phyloP scores from a whole-genome alignment of 176 grass and related monocot genomes.

The Chloris gayana region DNA sequence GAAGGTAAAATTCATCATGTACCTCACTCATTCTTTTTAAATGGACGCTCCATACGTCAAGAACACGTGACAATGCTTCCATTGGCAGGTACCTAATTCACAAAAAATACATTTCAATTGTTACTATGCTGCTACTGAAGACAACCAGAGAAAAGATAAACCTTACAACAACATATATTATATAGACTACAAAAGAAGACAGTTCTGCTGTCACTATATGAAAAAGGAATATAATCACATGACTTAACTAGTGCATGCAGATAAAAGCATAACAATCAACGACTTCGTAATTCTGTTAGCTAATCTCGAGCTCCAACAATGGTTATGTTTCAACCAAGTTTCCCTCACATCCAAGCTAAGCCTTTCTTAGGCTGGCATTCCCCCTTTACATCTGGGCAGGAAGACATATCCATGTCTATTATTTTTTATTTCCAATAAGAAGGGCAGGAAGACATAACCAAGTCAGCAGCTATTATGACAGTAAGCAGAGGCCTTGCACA shows the following conservation, averaged over 20 bases:
- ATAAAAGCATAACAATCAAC: constrained; percentile 2
- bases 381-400: background rate
- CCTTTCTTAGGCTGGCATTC: background rate
- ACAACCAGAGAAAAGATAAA: constrained; percentile 18
- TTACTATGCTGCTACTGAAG: constrained; percentile 24
- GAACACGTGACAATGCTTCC: constrained; percentile 58
- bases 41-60: constrained; percentile 70
- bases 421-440: background rate
- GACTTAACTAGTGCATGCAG: background rate
- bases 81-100: constrained; percentile 69
- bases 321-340: background rate
- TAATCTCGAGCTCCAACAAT: background rate
- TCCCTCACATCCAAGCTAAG: background rate
- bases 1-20: constrained; percentile 12
- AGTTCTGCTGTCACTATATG: background rate
- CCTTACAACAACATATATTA: background rate
- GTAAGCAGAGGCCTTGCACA: background rate
- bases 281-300: background rate
- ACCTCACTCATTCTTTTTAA: constrained; percentile 73
- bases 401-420: background rate
- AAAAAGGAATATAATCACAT: background rate
- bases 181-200: constrained; percentile 1
- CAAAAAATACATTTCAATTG: constrained; percentile 42
- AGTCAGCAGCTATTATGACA: no score
- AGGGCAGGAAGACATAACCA: no score